A percentile compares a stretch with the other conserved stretches of the same genome.
Conservation (phyloP, 1,139 yeast genomes). For the Kodamaea plutei region DNA sequence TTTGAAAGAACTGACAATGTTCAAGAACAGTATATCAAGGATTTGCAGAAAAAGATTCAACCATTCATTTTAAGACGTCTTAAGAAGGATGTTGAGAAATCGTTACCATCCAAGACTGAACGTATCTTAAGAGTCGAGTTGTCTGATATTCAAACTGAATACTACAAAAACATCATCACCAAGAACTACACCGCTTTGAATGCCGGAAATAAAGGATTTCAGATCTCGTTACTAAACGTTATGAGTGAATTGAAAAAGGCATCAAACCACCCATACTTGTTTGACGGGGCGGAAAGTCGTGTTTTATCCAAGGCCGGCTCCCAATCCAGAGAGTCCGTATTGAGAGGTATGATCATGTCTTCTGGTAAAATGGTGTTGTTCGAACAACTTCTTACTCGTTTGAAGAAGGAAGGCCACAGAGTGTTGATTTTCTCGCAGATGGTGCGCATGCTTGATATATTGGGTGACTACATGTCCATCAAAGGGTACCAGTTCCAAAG, state of each 20-base stretch:
- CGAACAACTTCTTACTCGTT: slow-evolving; percentile 79
- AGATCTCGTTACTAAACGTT: slow-evolving; percentile 79
- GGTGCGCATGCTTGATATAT: slow-evolving; percentile 93
- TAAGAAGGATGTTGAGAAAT: slow-evolving; percentile 95
- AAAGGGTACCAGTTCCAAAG: slow-evolving; percentile 92
- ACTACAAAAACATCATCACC: slow-evolving; percentile 88
- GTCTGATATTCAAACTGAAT: slow-evolving; percentile 92
- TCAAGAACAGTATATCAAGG: slow-evolving; percentile 86
- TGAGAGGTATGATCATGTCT: slow-evolving; percentile 93
- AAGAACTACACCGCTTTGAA: slow-evolving; percentile 88
- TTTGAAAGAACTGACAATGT: slow-evolving; percentile 79
- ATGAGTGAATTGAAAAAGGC: slow-evolving; percentile 97
- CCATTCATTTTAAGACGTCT: slow-evolving; percentile 90
- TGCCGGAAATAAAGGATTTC: slow-evolving; percentile 73
- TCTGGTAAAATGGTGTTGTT: slow-evolving; percentile 96
- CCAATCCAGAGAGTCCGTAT: slow-evolving; percentile 66
- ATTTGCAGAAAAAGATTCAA: slow-evolving; percentile 75
- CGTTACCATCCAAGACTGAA: slow-evolving; percentile 92
- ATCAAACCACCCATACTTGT: slow-evolving; percentile 92
- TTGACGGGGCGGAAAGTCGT: slow-evolving; percentile 88
- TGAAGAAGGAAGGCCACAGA: slow-evolving; percentile 91
- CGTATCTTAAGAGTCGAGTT: slow-evolving; percentile 91
- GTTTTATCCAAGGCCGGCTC: slow-evolving; percentile 64
- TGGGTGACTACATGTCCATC: slow-evolving; percentile 87
- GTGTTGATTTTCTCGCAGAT: slow-evolving; percentile 93